phyloP scores from a whole-genome alignment of 2,329 filamentous ascomycete genomes.

The Fusarium coicis region DNA sequence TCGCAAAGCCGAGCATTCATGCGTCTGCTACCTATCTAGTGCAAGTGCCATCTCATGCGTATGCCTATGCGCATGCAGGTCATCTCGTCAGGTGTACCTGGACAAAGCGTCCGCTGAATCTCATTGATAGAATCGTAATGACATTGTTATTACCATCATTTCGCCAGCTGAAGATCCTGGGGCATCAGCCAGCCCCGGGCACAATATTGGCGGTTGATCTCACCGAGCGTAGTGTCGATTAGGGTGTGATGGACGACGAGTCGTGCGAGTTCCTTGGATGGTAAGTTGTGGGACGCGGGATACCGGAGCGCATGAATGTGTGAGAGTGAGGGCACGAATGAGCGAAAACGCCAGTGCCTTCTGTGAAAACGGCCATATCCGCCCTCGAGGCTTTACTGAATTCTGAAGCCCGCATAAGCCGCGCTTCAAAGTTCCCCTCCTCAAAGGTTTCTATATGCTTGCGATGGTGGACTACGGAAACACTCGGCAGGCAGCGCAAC shows the following conservation, averaged over 20 bases:
- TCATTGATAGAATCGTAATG: constrained; percentile 37
- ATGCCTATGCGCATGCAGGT: constrained; percentile 27
- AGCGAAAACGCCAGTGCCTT: constrained; percentile 30
- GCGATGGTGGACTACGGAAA: constrained; percentile 27
- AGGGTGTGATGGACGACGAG: constrained; percentile 29
- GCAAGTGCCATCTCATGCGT: constrained; percentile 31
- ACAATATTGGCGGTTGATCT: constrained; percentile 30
- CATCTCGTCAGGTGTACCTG: constrained; percentile 36
- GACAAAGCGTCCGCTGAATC: constrained; percentile 32
- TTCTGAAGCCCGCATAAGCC: constrained; percentile 47
- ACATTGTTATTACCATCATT: constrained; percentile 38
- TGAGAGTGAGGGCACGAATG: constrained; percentile 38
- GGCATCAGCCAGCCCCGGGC: constrained; percentile 34
- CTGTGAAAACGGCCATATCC: constrained; percentile 37
- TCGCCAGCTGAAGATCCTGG: constrained; percentile 35
- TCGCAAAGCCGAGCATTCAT: constrained; percentile 33
- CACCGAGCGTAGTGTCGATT: constrained; percentile 27
- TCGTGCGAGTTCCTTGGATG: constrained; percentile 22
- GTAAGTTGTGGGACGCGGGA: constrained; percentile 23
- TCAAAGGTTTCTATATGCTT: constrained; percentile 13
- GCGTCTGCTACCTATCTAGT: constrained; percentile 23
- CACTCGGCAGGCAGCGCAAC: constrained; percentile 21
- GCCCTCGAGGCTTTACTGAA: constrained; percentile 35
- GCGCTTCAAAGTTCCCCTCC: constrained; percentile 31
- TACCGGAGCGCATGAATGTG: constrained; percentile 31